Base-by-base conservation (phyloP, 106 monocot genomes). In the Phalaenopsis aphrodite region DNA sequence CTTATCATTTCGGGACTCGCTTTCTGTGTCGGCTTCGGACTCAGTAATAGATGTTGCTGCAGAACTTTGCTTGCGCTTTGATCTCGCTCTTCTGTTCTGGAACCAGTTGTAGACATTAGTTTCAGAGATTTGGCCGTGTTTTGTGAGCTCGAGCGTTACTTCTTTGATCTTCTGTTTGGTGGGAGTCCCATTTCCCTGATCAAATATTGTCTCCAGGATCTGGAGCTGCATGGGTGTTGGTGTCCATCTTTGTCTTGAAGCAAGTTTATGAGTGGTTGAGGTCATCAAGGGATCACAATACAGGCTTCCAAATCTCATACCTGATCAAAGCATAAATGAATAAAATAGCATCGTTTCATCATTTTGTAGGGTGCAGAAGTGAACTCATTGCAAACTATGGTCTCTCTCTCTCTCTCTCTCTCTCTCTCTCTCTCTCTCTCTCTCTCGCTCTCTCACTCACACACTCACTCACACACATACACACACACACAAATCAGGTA, bases 41-140 rank as follows among this genome's bases (percentile, higher is more conserved):
- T 78, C 82, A 24, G 77, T 5, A 9, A 49, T 43, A 24, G 48
- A 38, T 1, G 21, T 10, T 41, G 67, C 9, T 21, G 55, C 1
- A 15, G 71, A 23, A 9, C 23, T 38, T 42, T 81, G 81, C 85
- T 90, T 96, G 58, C 94, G 76, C 46, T 90, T 96, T 3, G 87
- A 87, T 41, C 96, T 82, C 7, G 96, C 93, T 76, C 93, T 85
- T 77, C 96, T 85, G 16, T 96, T 96, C 84, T 96, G 96, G 77
- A 96, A 96, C 96, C 96, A 96, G 84, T 96, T 96, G 69, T 90
- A 96, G 10, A 96, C 93, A 84, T 96, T 96, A 17, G 89, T 82
- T 77, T 91, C 96, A 17, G 96, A 88, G 42, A 96, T 90, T 21
- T 87, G 85, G 21, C 96, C 93, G 24, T 91, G 89, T 10, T 90